Percentiles rank a stretch among this genome's conserved stretches.
Evolutionary conservation across 2,329 filamentous ascomycete species (phyloP).

Genomic region (Rosellinia necatrix): DNA sequence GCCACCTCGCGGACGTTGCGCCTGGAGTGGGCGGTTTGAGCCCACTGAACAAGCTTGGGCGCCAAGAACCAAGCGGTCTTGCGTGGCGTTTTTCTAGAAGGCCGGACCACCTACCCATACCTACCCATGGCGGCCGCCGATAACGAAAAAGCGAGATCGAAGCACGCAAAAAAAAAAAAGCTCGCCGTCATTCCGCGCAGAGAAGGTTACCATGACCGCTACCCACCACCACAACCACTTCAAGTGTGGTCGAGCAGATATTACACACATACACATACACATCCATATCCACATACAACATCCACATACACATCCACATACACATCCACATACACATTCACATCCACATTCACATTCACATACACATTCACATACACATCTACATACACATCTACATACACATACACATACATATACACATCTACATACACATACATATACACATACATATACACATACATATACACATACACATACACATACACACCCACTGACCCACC

Average conservation of each 20-base stretch:
- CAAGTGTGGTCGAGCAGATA: too few species aligned
- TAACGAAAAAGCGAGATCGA: conserved; percentile 24
- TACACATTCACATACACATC: too few species aligned
- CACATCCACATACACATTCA: too few species aligned
- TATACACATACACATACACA: not conserved
- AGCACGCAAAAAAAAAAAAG: conserved; percentile 21
- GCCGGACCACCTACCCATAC: conserved; percentile 16
- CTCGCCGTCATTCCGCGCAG: conserved; percentile 13
- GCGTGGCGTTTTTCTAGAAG: conserved; percentile 28
- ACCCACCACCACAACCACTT: not conserved
- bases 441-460: too few species aligned
- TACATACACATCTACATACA: too few species aligned
- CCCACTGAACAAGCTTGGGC: conserved; percentile 27
- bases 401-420: too few species aligned
- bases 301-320: too few species aligned
- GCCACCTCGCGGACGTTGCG: conserved; percentile 2
- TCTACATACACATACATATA: too few species aligned
- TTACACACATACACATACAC: conserved; percentile 9
- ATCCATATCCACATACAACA: not conserved
- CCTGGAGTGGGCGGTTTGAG: conserved; percentile 9
- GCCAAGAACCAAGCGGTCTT: conserved; percentile 17
- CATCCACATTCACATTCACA: too few species aligned
- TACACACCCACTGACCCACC: not conserved
- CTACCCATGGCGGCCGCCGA: too few species aligned
- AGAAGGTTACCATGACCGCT: not conserved